Conservation (phyloP, 1,284 basidiomycete genomes). For the Malassezia vespertilionis region DNA sequence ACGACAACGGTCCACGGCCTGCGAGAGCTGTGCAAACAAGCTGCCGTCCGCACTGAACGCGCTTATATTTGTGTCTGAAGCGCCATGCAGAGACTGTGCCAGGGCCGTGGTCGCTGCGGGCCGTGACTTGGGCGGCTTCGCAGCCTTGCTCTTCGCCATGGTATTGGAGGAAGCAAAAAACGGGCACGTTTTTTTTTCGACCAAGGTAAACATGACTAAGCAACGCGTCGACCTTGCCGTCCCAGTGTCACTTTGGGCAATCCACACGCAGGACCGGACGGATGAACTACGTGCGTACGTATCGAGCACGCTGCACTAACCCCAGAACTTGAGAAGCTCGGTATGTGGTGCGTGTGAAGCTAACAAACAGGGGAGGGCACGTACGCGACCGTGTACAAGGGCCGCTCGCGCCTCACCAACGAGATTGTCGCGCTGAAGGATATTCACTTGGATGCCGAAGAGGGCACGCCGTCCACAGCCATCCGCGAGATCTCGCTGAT, state of each 20-base stretch:
- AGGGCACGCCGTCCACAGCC: constrained; percentile 85
- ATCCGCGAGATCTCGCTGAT: constrained; percentile 91
- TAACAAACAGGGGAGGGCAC: constrained; percentile 38
- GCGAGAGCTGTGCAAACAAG: constrained; percentile 58
- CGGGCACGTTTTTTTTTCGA: background rate
- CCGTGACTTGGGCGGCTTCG: constrained; percentile 32
- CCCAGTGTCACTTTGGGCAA: too few relatives aligned
- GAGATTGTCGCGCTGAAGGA: constrained; percentile 59
- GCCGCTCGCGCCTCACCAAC: constrained; percentile 41
- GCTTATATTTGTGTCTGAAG: constrained; percentile 51
- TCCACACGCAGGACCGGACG: too few relatives aligned
- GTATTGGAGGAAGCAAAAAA: background rate
- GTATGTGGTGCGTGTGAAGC: constrained; percentile 5
- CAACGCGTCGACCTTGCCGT: too few relatives aligned
- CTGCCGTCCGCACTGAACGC: constrained; percentile 58
- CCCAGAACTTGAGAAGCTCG: constrained; percentile 44
- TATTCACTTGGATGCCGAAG: constrained; percentile 88
- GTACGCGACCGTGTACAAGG: constrained; percentile 47
- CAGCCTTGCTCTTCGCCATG: constrained; percentile 33
- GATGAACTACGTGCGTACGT: constrained; percentile 44
- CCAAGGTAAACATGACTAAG: background rate
- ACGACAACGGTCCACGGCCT: constrained; percentile 64
- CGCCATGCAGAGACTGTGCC: constrained; percentile 54
- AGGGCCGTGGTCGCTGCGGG: constrained; percentile 53
- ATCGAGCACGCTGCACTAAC: constrained; percentile 1